Evolutionary conservation across 2,329 filamentous ascomycete species (phyloP), one percentile per base, ranked within the genome.

Genomic region (Pseudogymnoascus sp.): DNA sequence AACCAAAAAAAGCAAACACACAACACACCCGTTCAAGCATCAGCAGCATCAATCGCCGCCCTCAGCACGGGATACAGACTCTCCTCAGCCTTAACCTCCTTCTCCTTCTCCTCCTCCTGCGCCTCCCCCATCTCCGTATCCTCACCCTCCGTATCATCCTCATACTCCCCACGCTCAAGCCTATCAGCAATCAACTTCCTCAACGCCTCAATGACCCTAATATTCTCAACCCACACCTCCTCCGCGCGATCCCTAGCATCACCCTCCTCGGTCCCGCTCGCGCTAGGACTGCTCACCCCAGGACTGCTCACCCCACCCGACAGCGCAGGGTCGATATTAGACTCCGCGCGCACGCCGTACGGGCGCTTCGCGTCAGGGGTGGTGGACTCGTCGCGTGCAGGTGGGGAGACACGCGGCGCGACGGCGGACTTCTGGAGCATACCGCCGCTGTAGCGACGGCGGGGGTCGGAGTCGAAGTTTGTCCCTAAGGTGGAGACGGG

Each of bases 401-500:
- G 66, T 7, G 69, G 64, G n/a, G 62, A 53, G 18, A 77, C 76
- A 25, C 78, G 76, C 38, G 80, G 75, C 14, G 76, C 76, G 16
- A 75, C 77, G 66, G 76, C 80, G 43, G 82, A 81, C 61, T 82
- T 81, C 75, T 89, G 87, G 43, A 89, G 82, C 79, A 88, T 83
- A 59, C 86, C 85, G 42, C 86, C 85, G 36, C 85, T 85, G 75
- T 85, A 88, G 65, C 86, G 84, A 60, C 86, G 84, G 59, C 85
- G 84, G 71, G 84, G 83, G 67, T 85, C 84, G 66, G 77, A 78
- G 64, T 87, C 84, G 66, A 88, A 88, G 70, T 78, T 86, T 12
- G 86, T 83, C 1, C 88, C 90, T 14, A 93, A 82, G 21, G 88
- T 88, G 12, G 89, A 86, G 1, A 89, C 77, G 28, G 83, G 82